Evolutionary conservation across 768 basidiomycete species (phyloP).

Genomic region (Kwoniella sp.): DNA sequence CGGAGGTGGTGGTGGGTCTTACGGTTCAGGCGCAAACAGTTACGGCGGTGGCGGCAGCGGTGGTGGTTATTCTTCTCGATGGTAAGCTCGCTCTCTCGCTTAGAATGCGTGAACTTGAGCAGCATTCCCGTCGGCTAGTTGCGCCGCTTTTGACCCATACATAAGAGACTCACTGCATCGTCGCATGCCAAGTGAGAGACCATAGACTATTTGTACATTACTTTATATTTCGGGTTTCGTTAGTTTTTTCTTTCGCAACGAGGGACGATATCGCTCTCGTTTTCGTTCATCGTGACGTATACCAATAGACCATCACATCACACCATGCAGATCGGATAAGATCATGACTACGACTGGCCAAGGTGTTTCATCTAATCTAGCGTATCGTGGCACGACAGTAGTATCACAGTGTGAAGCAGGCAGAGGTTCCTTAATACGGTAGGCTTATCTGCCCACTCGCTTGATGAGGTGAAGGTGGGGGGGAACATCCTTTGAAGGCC

Average conservation of each 20-base stretch:
- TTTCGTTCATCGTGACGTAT: neutral
- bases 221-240: neutral
- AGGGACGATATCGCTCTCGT: neutral
- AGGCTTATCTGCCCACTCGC: too few species aligned
- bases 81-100: constrained; percentile 26
- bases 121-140: neutral
- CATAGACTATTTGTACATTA: constrained; percentile 2
- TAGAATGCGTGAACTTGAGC: constrained; percentile 1
- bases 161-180: constrained; percentile 1
- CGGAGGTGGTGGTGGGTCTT: constrained; percentile 37
- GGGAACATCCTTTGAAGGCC: too few species aligned
- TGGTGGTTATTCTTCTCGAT: constrained; percentile 48
- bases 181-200: neutral
- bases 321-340: constrained; percentile 1
- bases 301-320: neutral
- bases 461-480: too few species aligned
- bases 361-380: too few species aligned
- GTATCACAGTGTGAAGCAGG: too few species aligned
- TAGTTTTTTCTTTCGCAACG: neutral
- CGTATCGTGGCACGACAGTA: too few species aligned
- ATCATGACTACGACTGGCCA: neutral
- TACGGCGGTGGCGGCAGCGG: constrained; percentile 42
- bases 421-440: too few species aligned
- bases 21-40: constrained; percentile 31
- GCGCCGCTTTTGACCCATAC: neutral